Evolutionary conservation across 805 yeast species (phyloP).

Genomic region (Saturnispora bothae): DNA sequence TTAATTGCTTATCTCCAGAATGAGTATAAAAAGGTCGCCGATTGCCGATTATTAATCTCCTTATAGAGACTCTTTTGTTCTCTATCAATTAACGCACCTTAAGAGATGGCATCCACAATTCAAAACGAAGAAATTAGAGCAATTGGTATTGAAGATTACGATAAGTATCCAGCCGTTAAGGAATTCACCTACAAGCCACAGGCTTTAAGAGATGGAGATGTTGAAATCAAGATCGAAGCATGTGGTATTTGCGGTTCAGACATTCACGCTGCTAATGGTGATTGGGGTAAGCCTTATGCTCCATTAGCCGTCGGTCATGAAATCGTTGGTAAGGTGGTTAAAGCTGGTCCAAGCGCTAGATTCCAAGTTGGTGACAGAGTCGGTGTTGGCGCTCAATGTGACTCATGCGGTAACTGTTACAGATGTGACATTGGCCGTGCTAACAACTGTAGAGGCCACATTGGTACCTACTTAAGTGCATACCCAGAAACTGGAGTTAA

Average conservation of each 20-base stretch:
- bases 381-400: slow-evolving; percentile 39
- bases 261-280: slow-evolving; percentile 33
- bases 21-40: too few species aligned
- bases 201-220: slow-evolving; percentile 19
- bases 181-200: slow-evolving; percentile 15
- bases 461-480: slow-evolving; percentile 40
- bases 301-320: slow-evolving; percentile 35
- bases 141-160: slow-evolving; percentile 14
- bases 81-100: neutral
- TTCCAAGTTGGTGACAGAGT: slow-evolving; percentile 39
- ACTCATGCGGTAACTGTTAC: slow-evolving; percentile 30
- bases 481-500: slow-evolving; percentile 37
- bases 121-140: slow-evolving; percentile 12
- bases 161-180: slow-evolving; percentile 14
- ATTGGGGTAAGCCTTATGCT: slow-evolving; percentile 14
- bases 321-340: slow-evolving; percentile 35
- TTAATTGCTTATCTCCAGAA: too few species aligned
- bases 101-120: neutral
- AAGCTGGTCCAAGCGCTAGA: slow-evolving; percentile 27
- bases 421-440: slow-evolving; percentile 30
- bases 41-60: too few species aligned
- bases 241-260: slow-evolving; percentile 45
- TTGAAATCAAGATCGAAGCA: slow-evolving; percentile 34
- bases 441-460: slow-evolving; percentile 38
- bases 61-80: too few species aligned